phyloP scores from a whole-genome alignment of 129 eudicot genomes.

The Silybum marianum region DNA sequence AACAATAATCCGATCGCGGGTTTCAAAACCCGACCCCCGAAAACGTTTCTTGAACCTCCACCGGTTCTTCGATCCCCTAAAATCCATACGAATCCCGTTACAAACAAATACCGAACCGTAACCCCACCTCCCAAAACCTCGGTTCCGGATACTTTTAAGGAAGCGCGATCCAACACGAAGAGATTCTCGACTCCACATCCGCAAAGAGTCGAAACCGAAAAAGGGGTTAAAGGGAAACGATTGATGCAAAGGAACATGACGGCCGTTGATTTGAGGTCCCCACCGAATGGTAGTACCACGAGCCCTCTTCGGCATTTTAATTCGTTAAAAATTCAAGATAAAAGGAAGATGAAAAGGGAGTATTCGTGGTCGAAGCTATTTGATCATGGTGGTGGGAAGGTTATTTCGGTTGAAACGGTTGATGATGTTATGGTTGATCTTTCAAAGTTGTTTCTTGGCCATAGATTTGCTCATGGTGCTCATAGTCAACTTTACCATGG shows the following conservation, averaged over 20 bases:
- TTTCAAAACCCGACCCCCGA: slow-evolving; percentile 45
- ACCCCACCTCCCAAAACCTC: slow-evolving; percentile 64
- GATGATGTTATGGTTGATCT: slow-evolving; percentile 80
- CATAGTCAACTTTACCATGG: slow-evolving; percentile 95
- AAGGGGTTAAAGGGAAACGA: slow-evolving; percentile 50
- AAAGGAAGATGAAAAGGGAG: slow-evolving; percentile 55
- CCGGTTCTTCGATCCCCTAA: slow-evolving; percentile 22
- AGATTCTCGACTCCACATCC: slow-evolving; percentile 84
- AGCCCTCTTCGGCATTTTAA: slow-evolving; percentile 52
- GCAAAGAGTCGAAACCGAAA: slow-evolving; percentile 53
- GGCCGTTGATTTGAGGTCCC: slow-evolving; percentile 34
- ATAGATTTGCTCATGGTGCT: slow-evolving; percentile 93
- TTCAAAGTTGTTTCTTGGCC: slow-evolving; percentile 77
- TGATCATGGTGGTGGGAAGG: slow-evolving; percentile 85
- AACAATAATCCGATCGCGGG: slow-evolving; percentile 24
- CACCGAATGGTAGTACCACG: slow-evolving; percentile 23
- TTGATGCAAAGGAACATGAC: slow-evolving; percentile 36
- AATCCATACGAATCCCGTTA: slow-evolving; percentile 48
- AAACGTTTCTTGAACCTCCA: slow-evolving; percentile 27
- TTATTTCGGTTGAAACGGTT: slow-evolving; percentile 66
- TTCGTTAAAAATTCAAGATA: slow-evolving; percentile 48
- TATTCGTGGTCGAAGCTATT: slow-evolving; percentile 79
- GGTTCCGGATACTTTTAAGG: slow-evolving; percentile 72
- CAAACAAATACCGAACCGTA: slow-evolving; percentile 65
- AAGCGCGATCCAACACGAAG: slow-evolving; percentile 62